A percentile compares a stretch with the other conserved stretches of the same genome.
These are phyloP conservation scores for Coemansia erecta DNA, from an alignment of 192 early-diverging fungal species.

Conservation along the genomic window DNA sequence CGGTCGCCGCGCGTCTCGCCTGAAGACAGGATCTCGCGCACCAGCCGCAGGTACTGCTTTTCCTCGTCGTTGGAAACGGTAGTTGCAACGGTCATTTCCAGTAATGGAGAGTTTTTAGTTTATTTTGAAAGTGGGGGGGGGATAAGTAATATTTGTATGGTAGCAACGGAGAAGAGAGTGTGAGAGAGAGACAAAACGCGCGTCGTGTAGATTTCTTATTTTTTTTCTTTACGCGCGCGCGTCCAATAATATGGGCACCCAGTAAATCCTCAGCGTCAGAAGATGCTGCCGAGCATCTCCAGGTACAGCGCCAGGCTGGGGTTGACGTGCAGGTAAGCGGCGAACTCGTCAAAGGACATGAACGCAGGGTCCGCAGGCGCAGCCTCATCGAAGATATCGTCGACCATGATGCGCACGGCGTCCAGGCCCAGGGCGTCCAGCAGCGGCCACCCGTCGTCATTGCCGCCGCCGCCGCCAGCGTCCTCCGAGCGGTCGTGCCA, in stretches of 20 bases:
- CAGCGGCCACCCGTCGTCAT: conserved; percentile 74
- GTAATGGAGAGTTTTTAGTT: neutral
- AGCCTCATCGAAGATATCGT: conserved; percentile 74
- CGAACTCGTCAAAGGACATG: conserved; percentile 80
- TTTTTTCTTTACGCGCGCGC: too few relatives aligned
- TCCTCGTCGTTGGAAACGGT: conserved; percentile 58
- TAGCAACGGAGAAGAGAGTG: too few relatives aligned
- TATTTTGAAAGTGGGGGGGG: too few relatives aligned
- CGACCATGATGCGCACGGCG: conserved; percentile 92
- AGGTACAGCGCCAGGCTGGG: conserved; percentile 83
- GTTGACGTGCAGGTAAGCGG: conserved; percentile 73
- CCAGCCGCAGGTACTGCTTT: conserved; percentile 82
- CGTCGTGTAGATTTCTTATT: neutral
- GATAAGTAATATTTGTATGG: too few relatives aligned
- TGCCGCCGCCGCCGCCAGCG: too few relatives aligned
- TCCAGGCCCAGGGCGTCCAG: conserved; percentile 93
- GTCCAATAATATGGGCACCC: too few relatives aligned
- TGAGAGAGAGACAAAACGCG: too few relatives aligned
- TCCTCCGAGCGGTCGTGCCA: conserved; percentile 57
- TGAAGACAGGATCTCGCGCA: conserved; percentile 64
- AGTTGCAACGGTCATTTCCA: conserved; percentile 8
- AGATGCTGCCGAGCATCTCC: conserved; percentile 86
- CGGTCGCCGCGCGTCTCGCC: conserved; percentile 82
- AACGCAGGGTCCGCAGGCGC: conserved; percentile 59
- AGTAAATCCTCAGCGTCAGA: too few relatives aligned